Conservation (phyloP, 2,329 filamentous ascomycete species). For the Pseudocercospora crystallina region DNA sequence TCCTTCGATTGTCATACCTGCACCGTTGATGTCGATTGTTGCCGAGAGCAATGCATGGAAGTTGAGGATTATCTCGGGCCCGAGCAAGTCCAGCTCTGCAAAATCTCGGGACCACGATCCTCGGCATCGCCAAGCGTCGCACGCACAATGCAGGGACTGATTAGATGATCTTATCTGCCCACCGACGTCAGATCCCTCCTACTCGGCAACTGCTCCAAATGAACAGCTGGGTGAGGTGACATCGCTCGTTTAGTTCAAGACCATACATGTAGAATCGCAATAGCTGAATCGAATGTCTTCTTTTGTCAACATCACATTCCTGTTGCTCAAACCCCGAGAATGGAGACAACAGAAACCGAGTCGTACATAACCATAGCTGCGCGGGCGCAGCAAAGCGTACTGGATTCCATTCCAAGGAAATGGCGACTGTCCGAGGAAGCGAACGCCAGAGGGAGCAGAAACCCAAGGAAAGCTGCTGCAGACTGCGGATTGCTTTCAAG, state of each 20-base stretch:
- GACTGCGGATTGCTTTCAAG: neutral
- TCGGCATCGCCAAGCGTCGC: neutral
- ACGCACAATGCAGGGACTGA: neutral
- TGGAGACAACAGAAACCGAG: neutral
- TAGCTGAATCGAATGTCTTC: too few relatives aligned
- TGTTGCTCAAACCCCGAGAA: too few relatives aligned
- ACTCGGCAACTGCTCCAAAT: too few relatives aligned
- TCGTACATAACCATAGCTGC: constrained; percentile 3
- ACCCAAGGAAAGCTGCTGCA: neutral
- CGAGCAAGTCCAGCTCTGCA: too few relatives aligned
- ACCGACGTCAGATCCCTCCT: neutral
- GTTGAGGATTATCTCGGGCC: too few relatives aligned
- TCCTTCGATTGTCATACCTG: constrained; percentile 6
- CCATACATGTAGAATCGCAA: too few relatives aligned
- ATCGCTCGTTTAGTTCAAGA: too few relatives aligned
- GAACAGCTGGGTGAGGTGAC: too few relatives aligned
- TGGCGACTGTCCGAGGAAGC: neutral
- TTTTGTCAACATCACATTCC: too few relatives aligned
- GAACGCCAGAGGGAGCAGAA: neutral
- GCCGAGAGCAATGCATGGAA: too few relatives aligned
- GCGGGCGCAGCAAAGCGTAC: neutral
- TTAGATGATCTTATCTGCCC: neutral
- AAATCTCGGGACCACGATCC: too few relatives aligned
- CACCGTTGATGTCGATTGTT: neutral
- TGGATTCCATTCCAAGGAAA: neutral